These are phyloP conservation scores for Caulochytrium protostelioides DNA, from an alignment of 371 early-diverging fungal species.

Conservation along the genomic window DNA sequence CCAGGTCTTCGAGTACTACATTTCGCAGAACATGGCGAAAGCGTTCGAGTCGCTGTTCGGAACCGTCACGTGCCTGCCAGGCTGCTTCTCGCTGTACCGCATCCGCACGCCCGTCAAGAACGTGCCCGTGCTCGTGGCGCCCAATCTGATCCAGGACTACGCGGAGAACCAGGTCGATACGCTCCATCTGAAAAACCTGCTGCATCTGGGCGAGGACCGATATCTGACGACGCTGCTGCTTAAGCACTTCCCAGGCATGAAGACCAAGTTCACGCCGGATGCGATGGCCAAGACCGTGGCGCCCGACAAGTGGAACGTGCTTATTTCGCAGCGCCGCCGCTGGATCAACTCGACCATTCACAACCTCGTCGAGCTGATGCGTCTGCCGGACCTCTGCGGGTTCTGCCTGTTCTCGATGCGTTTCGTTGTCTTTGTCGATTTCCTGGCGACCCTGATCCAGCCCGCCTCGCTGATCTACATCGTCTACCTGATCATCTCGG, in stretches of 20 bases:
- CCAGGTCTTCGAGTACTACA: slow-evolving; percentile 93
- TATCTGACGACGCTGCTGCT: slow-evolving; percentile 56
- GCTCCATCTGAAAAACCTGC: slow-evolving; percentile 70
- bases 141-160: slow-evolving; percentile 80
- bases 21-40: slow-evolving; percentile 92
- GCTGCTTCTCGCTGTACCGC: slow-evolving; percentile 91
- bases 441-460: slow-evolving; percentile 75
- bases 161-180: slow-evolving; percentile 89
- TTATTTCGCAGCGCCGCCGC: slow-evolving; percentile 67
- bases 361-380: slow-evolving; percentile 76
- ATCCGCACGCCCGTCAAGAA: slow-evolving; percentile 58
- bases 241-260: slow-evolving; percentile 82
- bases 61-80: slow-evolving; percentile 83
- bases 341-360: slow-evolving; percentile 98
- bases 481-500: slow-evolving; percentile 38
- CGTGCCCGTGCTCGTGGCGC: slow-evolving; percentile 76
- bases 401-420: slow-evolving; percentile 98
- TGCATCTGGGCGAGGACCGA: slow-evolving; percentile 34
- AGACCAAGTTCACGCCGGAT: slow-evolving; percentile 76
- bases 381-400: slow-evolving; percentile 77
- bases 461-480: slow-evolving; percentile 79
- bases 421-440: slow-evolving; percentile 81
- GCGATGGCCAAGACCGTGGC: slow-evolving; percentile 44
- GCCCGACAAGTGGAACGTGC: slow-evolving; percentile 15
- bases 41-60: slow-evolving; percentile 96